Evolutionary conservation across 2,329 filamentous ascomycete genomes (phyloP).

Genomic region (Claviceps paspali): DNA sequence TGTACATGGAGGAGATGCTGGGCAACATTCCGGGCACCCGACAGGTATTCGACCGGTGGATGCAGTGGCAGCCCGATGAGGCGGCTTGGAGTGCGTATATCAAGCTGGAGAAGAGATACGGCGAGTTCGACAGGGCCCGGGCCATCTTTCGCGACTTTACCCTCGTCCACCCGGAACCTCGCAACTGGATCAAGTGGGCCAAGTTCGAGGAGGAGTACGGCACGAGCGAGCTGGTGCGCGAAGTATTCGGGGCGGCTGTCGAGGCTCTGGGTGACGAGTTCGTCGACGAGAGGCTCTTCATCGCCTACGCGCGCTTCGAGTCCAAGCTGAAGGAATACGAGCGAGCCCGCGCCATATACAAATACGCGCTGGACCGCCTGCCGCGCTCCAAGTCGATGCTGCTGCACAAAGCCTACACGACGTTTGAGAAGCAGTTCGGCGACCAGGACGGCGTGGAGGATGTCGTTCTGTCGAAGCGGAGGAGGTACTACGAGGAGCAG

Average conservation of each 20-base stretch:
- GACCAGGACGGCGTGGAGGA: slow-evolving; percentile 88
- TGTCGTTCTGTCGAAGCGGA: slow-evolving; percentile 83
- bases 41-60: slow-evolving; percentile 94
- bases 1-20: slow-evolving; percentile 96
- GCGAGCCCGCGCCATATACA: slow-evolving; percentile 86
- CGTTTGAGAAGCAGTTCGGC: slow-evolving; percentile 96
- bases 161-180: slow-evolving; percentile 80
- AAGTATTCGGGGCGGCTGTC: slow-evolving; percentile 79
- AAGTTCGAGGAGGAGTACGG: slow-evolving; percentile 94
- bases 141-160: slow-evolving; percentile 85
- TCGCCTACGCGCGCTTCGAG: slow-evolving; percentile 90
- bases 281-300: slow-evolving; percentile 90
- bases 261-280: slow-evolving; percentile 88
- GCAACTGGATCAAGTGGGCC: slow-evolving; percentile 98
- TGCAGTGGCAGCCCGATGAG: slow-evolving; percentile 96
- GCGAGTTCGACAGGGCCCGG: slow-evolving; percentile 78
- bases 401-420: slow-evolving; percentile 88
- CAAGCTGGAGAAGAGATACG: slow-evolving; percentile 90
- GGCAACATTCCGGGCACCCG: slow-evolving; percentile 84
- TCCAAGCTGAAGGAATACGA: slow-evolving; percentile 92
- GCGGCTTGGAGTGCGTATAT: slow-evolving; percentile 92
- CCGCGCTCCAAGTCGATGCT: slow-evolving; percentile 71
- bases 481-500: slow-evolving; percentile 87
- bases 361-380: slow-evolving; percentile 84
- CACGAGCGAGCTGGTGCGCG: slow-evolving; percentile 77